These are phyloP conservation scores for Scytalidium sp. DNA, from an alignment of 2,329 filamentous ascomycete genomes.

Conservation along the genomic window DNA sequence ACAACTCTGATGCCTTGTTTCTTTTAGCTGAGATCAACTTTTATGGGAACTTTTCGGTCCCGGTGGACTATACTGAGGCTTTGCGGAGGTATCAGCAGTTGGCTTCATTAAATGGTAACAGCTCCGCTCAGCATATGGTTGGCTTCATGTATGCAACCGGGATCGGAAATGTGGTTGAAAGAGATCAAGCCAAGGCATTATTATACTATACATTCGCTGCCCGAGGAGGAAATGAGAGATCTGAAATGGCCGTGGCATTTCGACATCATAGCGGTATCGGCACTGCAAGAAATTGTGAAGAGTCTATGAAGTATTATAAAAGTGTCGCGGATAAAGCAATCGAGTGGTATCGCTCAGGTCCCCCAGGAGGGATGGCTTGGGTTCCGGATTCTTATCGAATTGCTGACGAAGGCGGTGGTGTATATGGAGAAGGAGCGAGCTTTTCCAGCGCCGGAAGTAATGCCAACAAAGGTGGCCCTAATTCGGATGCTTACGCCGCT, in stretches of 20 bases:
- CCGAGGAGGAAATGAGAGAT: constrained; percentile 73
- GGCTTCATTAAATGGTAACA: constrained; percentile 76
- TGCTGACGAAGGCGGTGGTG: constrained; percentile 85
- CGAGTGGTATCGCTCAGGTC: constrained; percentile 80
- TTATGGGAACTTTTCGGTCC: constrained; percentile 89
- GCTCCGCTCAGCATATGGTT: constrained; percentile 92
- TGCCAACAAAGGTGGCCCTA: constrained; percentile 68
- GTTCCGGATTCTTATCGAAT: constrained; percentile 78
- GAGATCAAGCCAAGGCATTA: constrained; percentile 86
- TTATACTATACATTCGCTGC: constrained; percentile 95
- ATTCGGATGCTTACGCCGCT: constrained; percentile 79
- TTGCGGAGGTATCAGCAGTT: constrained; percentile 80
- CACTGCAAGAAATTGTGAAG: constrained; percentile 80
- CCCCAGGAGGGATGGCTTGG: constrained; percentile 81
- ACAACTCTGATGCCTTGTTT: constrained; percentile 79
- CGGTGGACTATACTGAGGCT: constrained; percentile 74
- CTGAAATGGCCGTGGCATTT: constrained; percentile 92
- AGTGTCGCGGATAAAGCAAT: constrained; percentile 91
- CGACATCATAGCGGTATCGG: constrained; percentile 84
- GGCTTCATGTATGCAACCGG: constrained; percentile 96
- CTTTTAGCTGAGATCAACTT: constrained; percentile 94
- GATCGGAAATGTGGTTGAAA: constrained; percentile 74
- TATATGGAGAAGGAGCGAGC: constrained; percentile 94
- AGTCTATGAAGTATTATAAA: constrained; percentile 86
- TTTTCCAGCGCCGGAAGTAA: constrained; percentile 83